Base-by-base conservation (phyloP, 2,329 filamentous ascomycete species). In the Aspergillus aculeatus region DNA sequence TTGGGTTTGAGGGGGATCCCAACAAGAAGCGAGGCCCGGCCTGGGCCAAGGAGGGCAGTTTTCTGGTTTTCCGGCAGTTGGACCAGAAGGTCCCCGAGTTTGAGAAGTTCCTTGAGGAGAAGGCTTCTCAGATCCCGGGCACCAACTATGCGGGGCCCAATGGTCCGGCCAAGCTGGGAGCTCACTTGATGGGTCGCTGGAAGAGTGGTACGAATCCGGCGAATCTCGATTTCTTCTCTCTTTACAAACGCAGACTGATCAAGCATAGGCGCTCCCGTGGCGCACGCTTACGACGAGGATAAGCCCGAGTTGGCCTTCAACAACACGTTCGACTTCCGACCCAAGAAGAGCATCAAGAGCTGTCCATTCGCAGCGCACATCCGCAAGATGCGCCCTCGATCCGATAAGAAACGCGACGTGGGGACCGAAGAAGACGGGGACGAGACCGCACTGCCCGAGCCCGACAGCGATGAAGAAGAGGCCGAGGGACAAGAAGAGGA, bases 291-390 rank as follows among this genome's bases (percentile, higher is more conserved):
- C 2, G n/a, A 67, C 9, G 58, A 73, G 23, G 72, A 76, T 56
- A 63, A 78, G 24, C 63, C 70, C 1, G 54, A 49, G 3, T 61
- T 79, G 19, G 75, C 68, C n/a, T 65, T 63, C 16, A 71, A 75
- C 50, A 76, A 79, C 61, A 64, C 76, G 16, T 81, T 81, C 64
- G 65, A 72, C 21, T 80, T 76, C 58, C 64, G 70, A 26, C 62
- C 66, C 2, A 49, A 65, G 12, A 67, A 67, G 10, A 73, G 77
- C 49, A 68, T 73, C 1, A 69, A 72, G 21, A 24, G 53, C 6
- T 82, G 80, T 62, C 80, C 80, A 1, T 79, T 80, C 50, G 78
- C 78, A 0, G 77, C 80, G 1, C 80, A 82, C 54, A 76, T 77
- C 29, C 79, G 80, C 47, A 82, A 82, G 70, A 80, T 75, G 47